Percentiles rank a stretch among this genome's conserved stretches.
These are phyloP conservation scores for Boletellus emodensis DNA, from an alignment of 768 basidiomycete species.

Conservation along the genomic window DNA sequence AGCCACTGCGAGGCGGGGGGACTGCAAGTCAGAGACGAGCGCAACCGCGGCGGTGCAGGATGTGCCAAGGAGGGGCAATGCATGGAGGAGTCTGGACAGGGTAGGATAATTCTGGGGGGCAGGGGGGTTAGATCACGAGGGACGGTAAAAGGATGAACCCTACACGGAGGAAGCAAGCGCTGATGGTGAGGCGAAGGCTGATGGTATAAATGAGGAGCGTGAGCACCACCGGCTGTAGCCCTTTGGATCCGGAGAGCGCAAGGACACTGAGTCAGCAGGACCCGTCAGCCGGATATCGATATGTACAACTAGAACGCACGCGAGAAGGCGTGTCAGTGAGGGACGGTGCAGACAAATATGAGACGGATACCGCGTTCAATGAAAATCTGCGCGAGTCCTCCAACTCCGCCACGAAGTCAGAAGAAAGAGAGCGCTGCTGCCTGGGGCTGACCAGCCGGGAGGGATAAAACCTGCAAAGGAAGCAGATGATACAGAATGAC, in stretches of 20 bases:
- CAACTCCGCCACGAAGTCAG: conserved; percentile 5
- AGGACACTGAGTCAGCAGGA: conserved; percentile 4
- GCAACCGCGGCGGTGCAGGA: conserved; percentile 7
- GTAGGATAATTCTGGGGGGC: conserved; percentile 3
- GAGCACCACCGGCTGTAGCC: conserved; percentile 5
- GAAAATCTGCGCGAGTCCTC: conserved; percentile 13
- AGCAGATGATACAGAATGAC: background rate
- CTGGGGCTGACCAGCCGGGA: background rate
- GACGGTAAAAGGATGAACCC: background rate
- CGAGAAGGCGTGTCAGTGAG: conserved; percentile 16
- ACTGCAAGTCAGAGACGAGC: conserved; percentile 6
- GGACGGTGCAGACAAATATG: background rate
- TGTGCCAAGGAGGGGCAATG: conserved; percentile 15
- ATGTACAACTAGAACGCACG: background rate
- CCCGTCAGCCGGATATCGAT: background rate
- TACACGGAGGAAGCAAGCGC: conserved; percentile 10
- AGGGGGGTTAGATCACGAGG: background rate
- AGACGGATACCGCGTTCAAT: conserved; percentile 11
- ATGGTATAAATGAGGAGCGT: conserved; percentile 24
- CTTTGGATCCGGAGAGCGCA: conserved; percentile 8
- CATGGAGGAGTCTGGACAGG: conserved; percentile 12
- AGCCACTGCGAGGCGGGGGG: conserved; percentile 5
- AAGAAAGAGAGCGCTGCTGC: background rate
- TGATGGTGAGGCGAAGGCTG: conserved; percentile 14
- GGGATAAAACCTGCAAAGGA: background rate